Conservation (phyloP, 345 rosid genomes). For the Anastatica hierochuntica region DNA sequence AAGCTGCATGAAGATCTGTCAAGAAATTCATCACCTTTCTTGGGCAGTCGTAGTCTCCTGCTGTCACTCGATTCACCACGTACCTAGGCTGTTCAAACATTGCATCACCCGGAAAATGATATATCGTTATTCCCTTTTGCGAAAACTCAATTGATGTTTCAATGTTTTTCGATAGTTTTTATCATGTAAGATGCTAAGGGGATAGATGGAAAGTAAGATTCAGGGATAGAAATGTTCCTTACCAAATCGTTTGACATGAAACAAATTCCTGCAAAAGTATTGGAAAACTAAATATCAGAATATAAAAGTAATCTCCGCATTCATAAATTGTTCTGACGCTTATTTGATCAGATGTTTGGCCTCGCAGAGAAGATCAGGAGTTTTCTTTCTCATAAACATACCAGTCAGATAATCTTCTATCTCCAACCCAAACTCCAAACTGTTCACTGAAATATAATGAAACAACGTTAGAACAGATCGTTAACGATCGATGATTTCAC, state of each 20-base stretch:
- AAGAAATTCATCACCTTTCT: constrained; percentile 76
- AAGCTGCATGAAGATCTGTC: constrained; percentile 81
- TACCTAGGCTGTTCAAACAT: constrained; percentile 64
- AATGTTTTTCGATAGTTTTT: not conserved
- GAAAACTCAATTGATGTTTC: not conserved
- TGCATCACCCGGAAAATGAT: not conserved
- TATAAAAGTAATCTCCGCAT: not conserved
- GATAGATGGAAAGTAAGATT: not conserved
- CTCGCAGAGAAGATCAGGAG: not conserved
- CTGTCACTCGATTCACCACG: constrained; percentile 83
- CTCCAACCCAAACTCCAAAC: constrained; percentile 61
- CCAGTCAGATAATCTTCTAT: constrained; percentile 89
- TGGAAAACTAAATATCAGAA: not conserved
- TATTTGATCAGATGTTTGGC: not conserved
- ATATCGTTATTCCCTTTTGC: not conserved
- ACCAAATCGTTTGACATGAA: constrained; percentile 97
- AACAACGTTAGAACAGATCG: not conserved
- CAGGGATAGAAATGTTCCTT: constrained; percentile 18
- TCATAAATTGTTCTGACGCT: not conserved
- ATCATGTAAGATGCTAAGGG: not conserved
- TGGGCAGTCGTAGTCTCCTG: constrained; percentile 87
- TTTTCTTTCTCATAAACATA: constrained; percentile 24
- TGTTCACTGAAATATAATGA: constrained; percentile 45
- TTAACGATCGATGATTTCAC: not conserved
- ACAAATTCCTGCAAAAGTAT: constrained; percentile 62